Percentiles rank a stretch among this genome's conserved stretches.
These are phyloP conservation scores for Malus asiatica DNA, from an alignment of 306 rosid genomes.

Conservation along the genomic window DNA sequence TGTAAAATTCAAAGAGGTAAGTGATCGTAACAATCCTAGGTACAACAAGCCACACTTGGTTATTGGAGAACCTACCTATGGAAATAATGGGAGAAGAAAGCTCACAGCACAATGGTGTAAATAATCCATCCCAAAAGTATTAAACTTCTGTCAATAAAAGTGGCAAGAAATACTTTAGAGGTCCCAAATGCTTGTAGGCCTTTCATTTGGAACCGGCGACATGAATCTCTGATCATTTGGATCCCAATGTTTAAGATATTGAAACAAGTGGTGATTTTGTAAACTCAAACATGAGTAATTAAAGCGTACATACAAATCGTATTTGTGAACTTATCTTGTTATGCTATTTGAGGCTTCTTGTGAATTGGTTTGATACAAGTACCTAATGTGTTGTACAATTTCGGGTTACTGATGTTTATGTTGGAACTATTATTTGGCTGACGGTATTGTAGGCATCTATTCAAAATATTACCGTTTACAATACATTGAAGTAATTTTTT, in stretches of 20 bases:
- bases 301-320: not conserved
- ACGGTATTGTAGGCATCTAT: not conserved
- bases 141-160: not conserved
- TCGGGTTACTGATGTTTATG: not conserved
- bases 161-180: not conserved
- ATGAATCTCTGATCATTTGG: not conserved
- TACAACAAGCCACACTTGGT: not conserved
- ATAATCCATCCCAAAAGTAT: not conserved
- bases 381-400: not conserved
- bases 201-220: not conserved
- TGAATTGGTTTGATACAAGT: not conserved
- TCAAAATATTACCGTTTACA: no score
- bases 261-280: not conserved
- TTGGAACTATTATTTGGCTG: not conserved
- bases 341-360: not conserved
- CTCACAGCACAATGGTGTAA: not conserved
- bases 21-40: not conserved
- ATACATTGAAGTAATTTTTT: not conserved
- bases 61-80: not conserved
- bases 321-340: not conserved
- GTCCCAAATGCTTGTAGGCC: not conserved
- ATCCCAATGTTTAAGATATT: no score
- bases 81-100: not conserved
- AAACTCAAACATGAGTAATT: not conserved
- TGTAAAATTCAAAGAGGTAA: no score